These are phyloP conservation scores for Houttuynia cordata DNA, from an alignment of 164 flowering plant genomes.

Conservation along the genomic window DNA sequence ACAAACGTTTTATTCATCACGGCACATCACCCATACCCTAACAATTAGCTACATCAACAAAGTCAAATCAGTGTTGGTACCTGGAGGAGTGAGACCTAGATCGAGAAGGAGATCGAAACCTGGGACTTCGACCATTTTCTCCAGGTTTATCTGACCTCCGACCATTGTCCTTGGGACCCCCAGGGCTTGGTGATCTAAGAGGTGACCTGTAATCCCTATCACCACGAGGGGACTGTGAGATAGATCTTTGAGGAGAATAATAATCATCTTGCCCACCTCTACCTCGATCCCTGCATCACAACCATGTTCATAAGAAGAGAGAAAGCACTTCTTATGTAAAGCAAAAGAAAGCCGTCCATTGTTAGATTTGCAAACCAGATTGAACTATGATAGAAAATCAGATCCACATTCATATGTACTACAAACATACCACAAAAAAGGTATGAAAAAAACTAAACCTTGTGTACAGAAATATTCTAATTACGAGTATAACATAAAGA, in stretches of 20 bases:
- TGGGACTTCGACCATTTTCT: constrained; percentile 6
- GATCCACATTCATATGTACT: background rate
- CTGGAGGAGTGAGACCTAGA: constrained; percentile 37
- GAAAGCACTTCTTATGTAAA: background rate
- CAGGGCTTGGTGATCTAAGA: constrained; percentile 24
- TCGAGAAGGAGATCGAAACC: constrained; percentile 16
- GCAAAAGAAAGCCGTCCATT: background rate
- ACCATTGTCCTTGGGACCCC: constrained; percentile 20
- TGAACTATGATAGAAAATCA: background rate
- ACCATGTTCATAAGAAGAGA: background rate
- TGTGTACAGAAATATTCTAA: background rate
- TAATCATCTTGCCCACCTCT: constrained; percentile 24
- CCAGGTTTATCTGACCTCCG: constrained; percentile 7
- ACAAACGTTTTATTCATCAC: background rate
- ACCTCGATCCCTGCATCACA: constrained; percentile 25
- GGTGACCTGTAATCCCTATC: constrained; percentile 9
- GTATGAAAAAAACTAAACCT: too few species aligned
- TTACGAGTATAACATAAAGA: background rate
- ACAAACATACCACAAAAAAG: too few species aligned
- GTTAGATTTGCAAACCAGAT: background rate
- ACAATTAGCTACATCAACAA: background rate
- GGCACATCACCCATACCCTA: background rate
- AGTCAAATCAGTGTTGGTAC: constrained; percentile 6
- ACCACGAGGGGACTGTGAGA: constrained; percentile 20
- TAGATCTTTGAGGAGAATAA: constrained; percentile 29